Evolutionary conservation across 129 eudicot species (phyloP), one percentile per base, ranked within the genome.

Genomic region (Deinandra increscens): DNA sequence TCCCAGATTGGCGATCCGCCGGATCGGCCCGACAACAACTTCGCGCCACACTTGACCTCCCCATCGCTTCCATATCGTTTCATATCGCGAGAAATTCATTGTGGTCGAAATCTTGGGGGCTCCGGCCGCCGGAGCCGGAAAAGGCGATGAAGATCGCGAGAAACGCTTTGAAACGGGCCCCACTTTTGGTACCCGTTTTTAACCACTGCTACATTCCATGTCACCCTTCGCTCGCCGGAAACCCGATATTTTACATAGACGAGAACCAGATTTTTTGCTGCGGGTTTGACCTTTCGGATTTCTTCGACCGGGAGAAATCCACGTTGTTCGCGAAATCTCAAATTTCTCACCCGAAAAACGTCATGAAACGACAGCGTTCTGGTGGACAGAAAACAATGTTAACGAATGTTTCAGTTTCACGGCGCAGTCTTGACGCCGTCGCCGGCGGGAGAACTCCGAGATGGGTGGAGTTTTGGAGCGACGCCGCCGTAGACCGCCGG

Each of bases 401-500:
- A 5, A 20, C 72, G 18, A 75, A 51, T 77, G 66, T 71, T 53
- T 81, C 85, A 2, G 66, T 71, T 53, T 81, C 85, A 2, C 78
- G 96, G 38, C 60, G 90, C 20, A 82, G 95, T 46, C 75, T 82
- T 4, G 97, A 84, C 48, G 59, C 84, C 12, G 69, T 78, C 14
- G 42, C 82, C 17, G 88, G 87, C 0, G 87, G 86, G 1, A 62
- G 79, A 22, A 81, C 86, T 23, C 97, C 97, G 60, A 70, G 97
- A 26, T 90, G 95, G 95, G 81, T 90, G 8, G 97, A 90, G 89
- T 90, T 90, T 70, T 90, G 97, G 97, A 81, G 84, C n/a, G 97
- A 90, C 70, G 95, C 91, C 6, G 97, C 97, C 43, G 82, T 78
- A 4, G 95, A 85, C 66, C 81, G 89, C 6, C 78, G 88, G 18